Percentiles rank a stretch among this genome's conserved stretches.
Conservation (phyloP, 441 rosid species). For the Aquilaria agallochum region DNA sequence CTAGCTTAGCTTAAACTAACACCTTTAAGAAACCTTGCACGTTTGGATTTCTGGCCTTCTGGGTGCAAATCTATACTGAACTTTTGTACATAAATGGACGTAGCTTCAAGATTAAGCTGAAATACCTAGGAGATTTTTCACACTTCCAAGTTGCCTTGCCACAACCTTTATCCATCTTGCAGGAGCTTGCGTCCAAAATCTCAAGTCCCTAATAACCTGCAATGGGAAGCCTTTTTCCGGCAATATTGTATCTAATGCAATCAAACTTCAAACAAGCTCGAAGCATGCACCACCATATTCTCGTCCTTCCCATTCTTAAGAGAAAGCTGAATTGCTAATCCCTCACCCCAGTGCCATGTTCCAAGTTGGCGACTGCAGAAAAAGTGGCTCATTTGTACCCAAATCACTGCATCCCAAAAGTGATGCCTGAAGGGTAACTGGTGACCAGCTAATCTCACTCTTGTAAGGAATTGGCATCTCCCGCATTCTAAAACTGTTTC, state of each 20-base stretch:
- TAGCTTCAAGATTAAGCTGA: not conserved
- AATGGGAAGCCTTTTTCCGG: constrained; percentile 25
- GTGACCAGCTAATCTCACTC: constrained; percentile 20
- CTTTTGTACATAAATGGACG: not conserved
- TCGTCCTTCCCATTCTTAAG: constrained; percentile 30
- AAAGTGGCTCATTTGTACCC: constrained; percentile 9
- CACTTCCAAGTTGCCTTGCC: not conserved
- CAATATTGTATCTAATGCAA: constrained; percentile 23
- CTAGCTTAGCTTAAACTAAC: not conserved
- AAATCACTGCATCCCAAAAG: not conserved
- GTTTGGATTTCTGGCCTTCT: not conserved
- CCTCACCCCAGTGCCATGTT: constrained; percentile 19
- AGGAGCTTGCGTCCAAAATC: constrained; percentile 10
- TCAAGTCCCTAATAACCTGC: constrained; percentile 16
- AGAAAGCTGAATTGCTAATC: constrained; percentile 15
- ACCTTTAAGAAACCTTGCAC: not conserved
- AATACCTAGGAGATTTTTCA: constrained; percentile 5
- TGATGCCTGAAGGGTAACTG: constrained; percentile 12
- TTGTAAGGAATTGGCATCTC: constrained; percentile 8
- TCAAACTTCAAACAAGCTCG: constrained; percentile 45
- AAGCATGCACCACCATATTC: constrained; percentile 62
- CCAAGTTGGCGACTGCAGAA: constrained; percentile 21
- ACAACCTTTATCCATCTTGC: constrained; percentile 3
- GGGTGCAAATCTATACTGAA: not conserved
- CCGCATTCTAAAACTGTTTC: constrained; percentile 34